phyloP scores from a whole-genome alignment of 805 yeast species.

The Starmerella bacillaris region DNA sequence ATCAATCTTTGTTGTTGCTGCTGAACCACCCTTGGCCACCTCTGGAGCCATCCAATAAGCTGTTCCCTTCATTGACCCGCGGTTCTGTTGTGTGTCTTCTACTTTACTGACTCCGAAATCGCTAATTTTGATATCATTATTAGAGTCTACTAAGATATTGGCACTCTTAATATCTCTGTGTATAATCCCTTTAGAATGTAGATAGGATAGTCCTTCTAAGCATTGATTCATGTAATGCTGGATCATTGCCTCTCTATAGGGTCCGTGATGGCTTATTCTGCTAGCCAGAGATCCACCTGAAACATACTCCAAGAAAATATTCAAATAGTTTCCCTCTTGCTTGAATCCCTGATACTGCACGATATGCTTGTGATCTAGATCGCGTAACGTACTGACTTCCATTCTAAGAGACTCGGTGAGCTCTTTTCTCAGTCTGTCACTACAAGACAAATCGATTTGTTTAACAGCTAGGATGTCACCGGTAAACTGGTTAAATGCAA shows the following conservation, averaged over 20 bases:
- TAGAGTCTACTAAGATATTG: conserved; percentile 60
- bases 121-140: conserved; percentile 66
- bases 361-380: conserved; percentile 74
- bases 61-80: conserved; percentile 84
- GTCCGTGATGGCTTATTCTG: conserved; percentile 44
- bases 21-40: conserved; percentile 71
- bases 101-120: conserved; percentile 73
- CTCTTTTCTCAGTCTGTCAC: conserved; percentile 17
- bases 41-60: conserved; percentile 99
- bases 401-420: conserved; percentile 18
- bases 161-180: conserved; percentile 86
- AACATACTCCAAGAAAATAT: conserved; percentile 65
- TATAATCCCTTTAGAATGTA: conserved; percentile 58
- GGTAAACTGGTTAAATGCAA: conserved; percentile 79
- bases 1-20: conserved; percentile 82
- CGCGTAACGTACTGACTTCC: conserved; percentile 44
- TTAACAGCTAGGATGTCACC: conserved; percentile 97
- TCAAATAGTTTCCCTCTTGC: conserved; percentile 48
- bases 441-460: conserved; percentile 54
- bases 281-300: conserved; percentile 58
- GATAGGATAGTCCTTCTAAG: conserved; percentile 51
- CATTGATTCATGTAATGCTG: conserved; percentile 60
- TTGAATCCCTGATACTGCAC: conserved; percentile 84
- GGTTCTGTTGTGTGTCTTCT: conserved; percentile 36
- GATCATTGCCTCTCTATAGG: conserved; percentile 61